phyloP scores from a whole-genome alignment of 768 basidiomycete genomes.

The Leccinum longicurvipes region DNA sequence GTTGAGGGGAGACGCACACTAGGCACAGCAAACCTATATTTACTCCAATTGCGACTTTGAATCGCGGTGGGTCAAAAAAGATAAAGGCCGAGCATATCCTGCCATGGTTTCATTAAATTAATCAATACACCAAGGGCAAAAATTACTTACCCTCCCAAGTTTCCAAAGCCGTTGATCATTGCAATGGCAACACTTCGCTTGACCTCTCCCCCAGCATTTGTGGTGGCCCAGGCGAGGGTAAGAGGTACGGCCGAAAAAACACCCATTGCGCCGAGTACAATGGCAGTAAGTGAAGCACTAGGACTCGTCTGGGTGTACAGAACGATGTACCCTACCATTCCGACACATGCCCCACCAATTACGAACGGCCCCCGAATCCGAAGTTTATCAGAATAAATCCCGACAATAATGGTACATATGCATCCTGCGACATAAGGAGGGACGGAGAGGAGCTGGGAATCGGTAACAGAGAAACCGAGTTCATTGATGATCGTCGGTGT shows the following conservation, averaged over 20 bases:
- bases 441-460: constrained; percentile 45
- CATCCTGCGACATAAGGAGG: constrained; percentile 46
- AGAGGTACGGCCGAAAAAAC: constrained; percentile 45
- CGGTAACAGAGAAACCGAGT: constrained; percentile 47
- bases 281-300: constrained; percentile 37
- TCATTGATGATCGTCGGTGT: constrained; percentile 45
- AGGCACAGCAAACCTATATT: constrained; percentile 26
- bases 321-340: constrained; percentile 47
- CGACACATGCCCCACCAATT: constrained; percentile 35
- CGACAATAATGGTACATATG: constrained; percentile 36
- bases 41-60: constrained; percentile 31
- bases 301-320: constrained; percentile 34
- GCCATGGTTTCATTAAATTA: not conserved
- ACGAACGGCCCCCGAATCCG: constrained; percentile 47
- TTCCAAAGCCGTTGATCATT: constrained; percentile 52
- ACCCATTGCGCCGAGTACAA: constrained; percentile 47
- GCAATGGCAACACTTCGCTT: constrained; percentile 49
- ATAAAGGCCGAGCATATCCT: constrained; percentile 42
- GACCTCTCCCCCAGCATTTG: constrained; percentile 52
- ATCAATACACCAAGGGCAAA: constrained; percentile 6
- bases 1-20: constrained; percentile 15
- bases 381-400: constrained; percentile 41
- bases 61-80: constrained; percentile 38
- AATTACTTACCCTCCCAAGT: constrained; percentile 45
- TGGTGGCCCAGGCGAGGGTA: constrained; percentile 48